Base-by-base conservation (phyloP, 1,284 basidiomycete genomes). In the Ceratobasidium sp. region DNA sequence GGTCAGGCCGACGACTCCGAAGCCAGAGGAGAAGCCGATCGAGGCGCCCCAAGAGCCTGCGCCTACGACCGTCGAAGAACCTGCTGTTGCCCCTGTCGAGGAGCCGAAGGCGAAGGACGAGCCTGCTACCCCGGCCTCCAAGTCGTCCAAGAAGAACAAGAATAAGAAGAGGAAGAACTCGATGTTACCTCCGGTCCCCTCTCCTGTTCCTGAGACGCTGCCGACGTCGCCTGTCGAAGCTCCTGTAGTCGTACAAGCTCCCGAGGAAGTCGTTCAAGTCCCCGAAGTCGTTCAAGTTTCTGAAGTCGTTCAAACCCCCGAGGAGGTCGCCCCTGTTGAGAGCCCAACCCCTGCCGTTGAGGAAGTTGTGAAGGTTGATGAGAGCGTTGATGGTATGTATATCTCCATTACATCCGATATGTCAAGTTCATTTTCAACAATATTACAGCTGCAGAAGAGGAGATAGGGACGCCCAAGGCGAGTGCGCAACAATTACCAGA, bases 21-120 rank as follows among this genome's bases (percentile, higher is more conserved):
- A 59, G 14, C 38, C 41, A 41, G 58, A 59, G 23, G 58, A 59
- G 58, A 59, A 32, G 9, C 16, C 41, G 14, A 1, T 59, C 5
- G 58, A 59, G 4, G 58, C 23, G 58, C 58, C 41, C 3, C 21
- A 59, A 16, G 58, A 44, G 7, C 13, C 38, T 44, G 21, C 23
- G 38, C 38, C 38, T 11, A 14, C 43, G 3, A 26, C 44, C 41
- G 35, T 54, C 13, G 35, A 38, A 11, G 35, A 38, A 38, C 35
- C 35, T 11, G 35, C 35, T 38, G n/a, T n/a, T n/a, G 26, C 18
- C 18, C 16, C 47, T 16, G 49, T 16, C 32, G 63, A 66, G 35
- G 63, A 43, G 23, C n/a, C 63, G 23, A 43, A 50, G 32, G 26
- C 61, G 49, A n/a, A 63, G 49, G 47, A 59, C 38, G 58, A 44